phyloP scores from a whole-genome alignment of 768 basidiomycete species.

The Mycena venus region DNA sequence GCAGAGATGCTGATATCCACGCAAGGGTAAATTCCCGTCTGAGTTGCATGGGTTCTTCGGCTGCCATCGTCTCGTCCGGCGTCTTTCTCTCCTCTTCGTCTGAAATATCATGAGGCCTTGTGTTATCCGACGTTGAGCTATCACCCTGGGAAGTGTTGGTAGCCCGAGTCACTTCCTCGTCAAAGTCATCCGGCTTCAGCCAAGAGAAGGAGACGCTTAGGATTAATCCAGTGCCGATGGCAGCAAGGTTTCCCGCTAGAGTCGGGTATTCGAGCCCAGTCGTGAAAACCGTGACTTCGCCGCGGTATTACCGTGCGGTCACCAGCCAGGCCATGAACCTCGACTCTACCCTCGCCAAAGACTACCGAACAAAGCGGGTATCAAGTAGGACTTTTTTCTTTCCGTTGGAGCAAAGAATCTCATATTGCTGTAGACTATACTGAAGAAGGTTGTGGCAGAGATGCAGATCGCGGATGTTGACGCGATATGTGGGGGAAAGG shows the following conservation, averaged over 20 bases:
- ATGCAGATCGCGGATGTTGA: background rate
- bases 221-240: constrained; percentile 11
- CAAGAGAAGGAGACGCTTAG: constrained; percentile 7
- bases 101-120: background rate
- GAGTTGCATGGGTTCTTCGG: constrained; percentile 11
- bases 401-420: background rate
- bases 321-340: constrained; percentile 52
- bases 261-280: constrained; percentile 29
- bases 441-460: background rate
- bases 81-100: constrained; percentile 7
- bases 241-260: constrained; percentile 19
- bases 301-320: constrained; percentile 41
- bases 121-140: background rate
- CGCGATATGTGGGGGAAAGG: background rate
- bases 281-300: constrained; percentile 32
- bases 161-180: constrained; percentile 20
- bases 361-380: background rate
- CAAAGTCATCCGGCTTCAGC: constrained; percentile 8
- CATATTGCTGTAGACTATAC: background rate
- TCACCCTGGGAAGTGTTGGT: background rate
- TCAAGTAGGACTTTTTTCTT: background rate
- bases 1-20: constrained; percentile 5
- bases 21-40: background rate
- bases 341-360: background rate
- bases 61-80: background rate